Percentiles rank a stretch among this genome's conserved stretches.
These are phyloP conservation scores for Xenoacremonium recifei DNA, from an alignment of 2,329 filamentous ascomycete genomes.

Conservation along the genomic window DNA sequence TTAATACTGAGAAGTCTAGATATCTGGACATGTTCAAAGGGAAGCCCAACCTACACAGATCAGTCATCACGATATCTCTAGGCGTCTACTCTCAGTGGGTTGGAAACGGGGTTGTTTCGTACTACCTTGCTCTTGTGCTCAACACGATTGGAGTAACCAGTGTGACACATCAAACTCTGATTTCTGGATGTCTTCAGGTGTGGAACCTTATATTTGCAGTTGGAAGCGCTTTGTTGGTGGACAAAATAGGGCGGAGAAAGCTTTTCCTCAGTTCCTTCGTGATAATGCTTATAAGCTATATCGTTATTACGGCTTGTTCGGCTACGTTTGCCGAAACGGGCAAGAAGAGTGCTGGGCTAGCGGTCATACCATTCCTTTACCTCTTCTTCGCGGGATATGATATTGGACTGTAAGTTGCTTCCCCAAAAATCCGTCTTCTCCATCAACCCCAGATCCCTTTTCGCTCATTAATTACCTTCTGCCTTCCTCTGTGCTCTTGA, in stretches of 20 bases:
- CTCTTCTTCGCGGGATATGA: constrained; percentile 13
- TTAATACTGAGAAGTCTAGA: not conserved
- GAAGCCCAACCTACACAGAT: not conserved
- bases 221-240: constrained; percentile 29
- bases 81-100: not conserved
- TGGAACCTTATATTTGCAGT: constrained; percentile 31
- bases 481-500: not conserved
- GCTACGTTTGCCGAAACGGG: constrained; percentile 12
- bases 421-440: not conserved
- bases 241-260: constrained; percentile 8
- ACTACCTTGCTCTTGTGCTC: constrained; percentile 37
- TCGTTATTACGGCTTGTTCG: constrained; percentile 30
- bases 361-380: constrained; percentile 1
- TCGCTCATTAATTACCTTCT: too few relatives aligned
- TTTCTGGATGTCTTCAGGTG: constrained; percentile 28
- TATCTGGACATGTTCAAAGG: not conserved
- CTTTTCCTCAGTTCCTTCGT: constrained; percentile 9
- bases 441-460: too few relatives aligned
- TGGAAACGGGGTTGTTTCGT: constrained; percentile 14
- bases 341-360: constrained; percentile 1
- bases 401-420: constrained; percentile 9
- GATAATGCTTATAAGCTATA: constrained; percentile 9
- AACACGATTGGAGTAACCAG: constrained; percentile 35
- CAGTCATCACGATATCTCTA: not conserved
- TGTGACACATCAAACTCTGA: constrained; percentile 31